Percentiles rank a stretch among this genome's conserved stretches.
Conservation (phyloP, 192 early-diverging fungal species). For the Piromyces finnis region DNA sequence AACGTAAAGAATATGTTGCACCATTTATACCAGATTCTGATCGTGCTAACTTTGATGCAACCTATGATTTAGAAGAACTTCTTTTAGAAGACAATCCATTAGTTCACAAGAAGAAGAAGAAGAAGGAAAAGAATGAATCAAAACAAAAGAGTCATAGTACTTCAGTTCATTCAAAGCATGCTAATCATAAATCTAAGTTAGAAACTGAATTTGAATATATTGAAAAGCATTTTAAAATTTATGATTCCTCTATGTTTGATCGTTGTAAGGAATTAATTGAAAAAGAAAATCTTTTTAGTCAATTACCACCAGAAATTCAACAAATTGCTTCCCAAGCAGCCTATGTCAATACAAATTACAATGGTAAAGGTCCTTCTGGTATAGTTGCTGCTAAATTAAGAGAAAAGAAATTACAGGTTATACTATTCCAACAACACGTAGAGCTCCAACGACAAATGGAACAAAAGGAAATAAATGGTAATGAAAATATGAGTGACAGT, state of each 20-base stretch:
- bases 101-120: conserved; percentile 49
- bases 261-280: neutral
- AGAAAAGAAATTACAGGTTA: neutral
- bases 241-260: neutral
- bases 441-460: neutral
- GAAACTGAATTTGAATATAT: neutral
- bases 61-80: conserved; percentile 88
- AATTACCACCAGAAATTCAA: neutral
- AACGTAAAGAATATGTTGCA: conserved; percentile 44
- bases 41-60: conserved; percentile 85
- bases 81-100: conserved; percentile 93
- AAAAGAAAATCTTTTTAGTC: neutral
- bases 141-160: neutral
- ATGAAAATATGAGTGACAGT: neutral
- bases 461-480: neutral
- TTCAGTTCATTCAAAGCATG: neutral
- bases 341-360: neutral
- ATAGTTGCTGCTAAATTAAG: neutral
- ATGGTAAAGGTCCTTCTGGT: neutral
- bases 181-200: neutral
- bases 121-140: neutral
- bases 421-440: neutral
- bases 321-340: neutral
- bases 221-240: neutral
- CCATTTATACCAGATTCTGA: conserved; percentile 75